Evolutionary conservation across 805 yeast species (phyloP).

Genomic region (Spathaspora gorwiae): DNA sequence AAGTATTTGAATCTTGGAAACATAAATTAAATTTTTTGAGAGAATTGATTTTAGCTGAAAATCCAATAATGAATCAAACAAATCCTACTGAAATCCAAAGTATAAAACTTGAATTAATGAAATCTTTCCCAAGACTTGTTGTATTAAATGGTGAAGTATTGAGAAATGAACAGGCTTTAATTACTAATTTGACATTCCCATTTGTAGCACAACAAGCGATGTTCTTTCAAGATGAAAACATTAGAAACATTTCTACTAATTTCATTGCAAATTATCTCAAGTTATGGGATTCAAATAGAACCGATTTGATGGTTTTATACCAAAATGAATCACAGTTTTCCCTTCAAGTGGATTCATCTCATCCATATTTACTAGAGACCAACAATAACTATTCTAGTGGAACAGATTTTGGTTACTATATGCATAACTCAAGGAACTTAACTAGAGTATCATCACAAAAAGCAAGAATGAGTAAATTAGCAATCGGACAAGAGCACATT

Average conservation of each 20-base stretch:
- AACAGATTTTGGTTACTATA: slow-evolving; percentile 57
- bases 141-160: slow-evolving; percentile 74
- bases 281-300: slow-evolving; percentile 77
- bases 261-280: slow-evolving; percentile 73
- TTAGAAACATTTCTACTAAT: slow-evolving; percentile 67
- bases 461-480: slow-evolving; percentile 54
- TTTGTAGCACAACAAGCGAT: slow-evolving; percentile 50
- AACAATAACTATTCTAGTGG: slow-evolving; percentile 7
- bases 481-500: slow-evolving; percentile 67
- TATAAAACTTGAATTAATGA: slow-evolving; percentile 59
- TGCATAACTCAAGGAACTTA: slow-evolving; percentile 73
- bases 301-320: slow-evolving; percentile 66
- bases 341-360: slow-evolving; percentile 65
- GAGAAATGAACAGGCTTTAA: slow-evolving; percentile 65
- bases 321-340: slow-evolving; percentile 85
- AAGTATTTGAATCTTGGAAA: slow-evolving; percentile 68
- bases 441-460: slow-evolving; percentile 54
- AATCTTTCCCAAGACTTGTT: slow-evolving; percentile 72
- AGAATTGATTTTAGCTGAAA: slow-evolving; percentile 73
- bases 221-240: slow-evolving; percentile 76
- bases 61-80: slow-evolving; percentile 53
- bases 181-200: slow-evolving; percentile 51
- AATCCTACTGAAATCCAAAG: slow-evolving; percentile 27
- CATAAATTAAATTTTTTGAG: slow-evolving; percentile 68
- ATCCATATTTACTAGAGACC: slow-evolving; percentile 43